Evolutionary conservation across 1,284 basidiomycete genomes (phyloP).

Genomic region (Bondarzewia mesenterica): DNA sequence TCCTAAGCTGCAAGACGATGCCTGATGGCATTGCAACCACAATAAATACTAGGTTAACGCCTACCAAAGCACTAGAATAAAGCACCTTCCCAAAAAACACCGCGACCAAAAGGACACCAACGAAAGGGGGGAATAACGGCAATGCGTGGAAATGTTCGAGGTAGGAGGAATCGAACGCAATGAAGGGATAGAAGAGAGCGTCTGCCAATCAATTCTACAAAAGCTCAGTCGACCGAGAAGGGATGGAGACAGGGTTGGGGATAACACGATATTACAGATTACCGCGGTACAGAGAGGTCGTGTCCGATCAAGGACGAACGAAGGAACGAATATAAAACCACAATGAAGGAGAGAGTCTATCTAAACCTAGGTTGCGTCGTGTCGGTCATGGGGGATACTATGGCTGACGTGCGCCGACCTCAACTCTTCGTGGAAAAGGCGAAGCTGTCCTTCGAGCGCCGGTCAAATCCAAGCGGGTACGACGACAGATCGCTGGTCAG

Average conservation of each 20-base stretch:
- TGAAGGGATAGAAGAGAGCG: not conserved
- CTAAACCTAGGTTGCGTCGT: not conserved
- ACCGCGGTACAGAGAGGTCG: not conserved
- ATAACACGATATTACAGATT: not conserved
- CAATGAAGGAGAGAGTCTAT: not conserved
- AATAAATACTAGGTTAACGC: not conserved
- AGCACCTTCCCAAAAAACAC: not conserved
- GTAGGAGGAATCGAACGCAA: too few species aligned
- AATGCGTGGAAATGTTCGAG: too few species aligned
- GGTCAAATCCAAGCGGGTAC: slow-evolving; percentile 64
- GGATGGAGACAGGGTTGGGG: not conserved
- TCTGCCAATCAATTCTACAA: not conserved
- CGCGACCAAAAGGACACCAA: not conserved
- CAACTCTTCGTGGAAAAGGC: not conserved
- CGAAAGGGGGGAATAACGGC: too few species aligned
- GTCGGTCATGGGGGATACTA: not conserved
- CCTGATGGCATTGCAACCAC: not conserved
- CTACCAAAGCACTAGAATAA: not conserved
- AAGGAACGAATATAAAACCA: not conserved
- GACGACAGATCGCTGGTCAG: slow-evolving; percentile 73
- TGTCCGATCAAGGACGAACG: not conserved
- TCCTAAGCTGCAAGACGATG: too few species aligned
- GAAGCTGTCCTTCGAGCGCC: slow-evolving; percentile 12
- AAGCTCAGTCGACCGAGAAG: not conserved
- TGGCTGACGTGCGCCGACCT: not conserved